Conservation (phyloP, 805 yeast genomes). For the Spathaspora hagerdaliae region DNA sequence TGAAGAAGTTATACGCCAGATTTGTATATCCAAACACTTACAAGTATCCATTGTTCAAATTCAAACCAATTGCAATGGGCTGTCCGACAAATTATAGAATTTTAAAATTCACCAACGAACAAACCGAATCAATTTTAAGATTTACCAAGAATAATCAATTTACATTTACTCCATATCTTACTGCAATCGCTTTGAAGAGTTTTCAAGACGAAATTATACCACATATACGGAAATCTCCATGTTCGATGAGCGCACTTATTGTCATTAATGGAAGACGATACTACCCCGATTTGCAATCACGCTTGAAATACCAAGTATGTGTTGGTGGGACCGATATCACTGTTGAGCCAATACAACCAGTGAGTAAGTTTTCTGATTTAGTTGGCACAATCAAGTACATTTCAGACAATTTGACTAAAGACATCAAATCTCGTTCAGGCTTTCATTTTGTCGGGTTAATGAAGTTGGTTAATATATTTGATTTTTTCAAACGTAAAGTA, state of each 20-base stretch:
- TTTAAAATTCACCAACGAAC: conserved; percentile 9
- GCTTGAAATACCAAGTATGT: conserved; percentile 5
- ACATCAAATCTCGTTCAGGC: conserved; percentile 6
- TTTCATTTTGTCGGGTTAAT: conserved; percentile 12
- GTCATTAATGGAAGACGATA: conserved; percentile 15
- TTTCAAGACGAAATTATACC: conserved; percentile 13
- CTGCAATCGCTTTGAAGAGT: conserved; percentile 10
- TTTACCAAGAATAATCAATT: conserved; percentile 10
- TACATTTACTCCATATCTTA: conserved; percentile 19
- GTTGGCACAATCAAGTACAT: neutral
- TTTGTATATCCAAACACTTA: conserved; percentile 5
- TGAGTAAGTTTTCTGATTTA: neutral
- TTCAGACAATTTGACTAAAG: neutral
- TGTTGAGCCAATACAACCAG: conserved; percentile 4
- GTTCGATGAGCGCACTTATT: conserved; percentile 2
- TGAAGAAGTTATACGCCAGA: conserved; percentile 1
- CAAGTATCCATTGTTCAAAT: conserved; percentile 9
- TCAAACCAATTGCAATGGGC: conserved; percentile 3
- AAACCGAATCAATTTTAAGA: conserved; percentile 7
- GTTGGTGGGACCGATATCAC: conserved; percentile 11
- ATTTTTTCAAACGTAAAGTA: conserved; percentile 6
- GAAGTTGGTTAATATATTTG: conserved; percentile 8
- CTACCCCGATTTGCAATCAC: conserved; percentile 7
- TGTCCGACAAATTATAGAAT: conserved; percentile 8
- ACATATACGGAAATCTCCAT: neutral